Evolutionary conservation across 2,329 filamentous ascomycete species (phyloP), one percentile per base, ranked within the genome.

Genomic region (Colletotrichum ledebouriae): DNA sequence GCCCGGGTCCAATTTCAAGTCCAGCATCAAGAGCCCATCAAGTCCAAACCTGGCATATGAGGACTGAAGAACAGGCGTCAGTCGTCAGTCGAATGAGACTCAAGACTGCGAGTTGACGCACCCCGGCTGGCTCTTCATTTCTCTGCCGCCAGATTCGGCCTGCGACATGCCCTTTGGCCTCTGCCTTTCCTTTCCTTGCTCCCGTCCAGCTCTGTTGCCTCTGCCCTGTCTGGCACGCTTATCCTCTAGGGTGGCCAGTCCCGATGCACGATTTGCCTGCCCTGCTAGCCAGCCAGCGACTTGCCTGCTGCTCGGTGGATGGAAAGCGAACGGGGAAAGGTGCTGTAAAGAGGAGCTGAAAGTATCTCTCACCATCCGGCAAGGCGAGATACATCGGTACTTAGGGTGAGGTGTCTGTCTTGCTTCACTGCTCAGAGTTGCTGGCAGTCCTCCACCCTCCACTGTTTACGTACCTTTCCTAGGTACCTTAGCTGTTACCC

Each of bases 101-200:
- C 12, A 37, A 58, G 44, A 44, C 33, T 55, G 17, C 34, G 49
- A 34, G 53, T 49, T 29, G 44, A 55, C 61, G 39, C 39, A 58
- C 50, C 49, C 61, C 55, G 55, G 33, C 44, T 55, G 25, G 52
- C 44, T 55, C 65, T 68, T 65, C 61, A 65, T 65, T 49, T 56
- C 61, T 64, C 47, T 25, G 25, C 25, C 59, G 49, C 61, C 55
- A 68, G 47, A 68, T 65, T 50, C 41, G 61, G 61, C 41, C 20
- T 53, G 52, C 52, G 46, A 63, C 59, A 63, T 52, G 64, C n/a
- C 59, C 22, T 37, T 67, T 52, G 29, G 50, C 34, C 25, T 57
- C 50, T 50, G 20, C 17, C 42, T 22, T 22, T 22, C 22, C 22
- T 22, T 22, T 22, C 17, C 17, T 17, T 17, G 17, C 17, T 17